These are phyloP conservation scores for Mycena sp. DNA, from an alignment of 1,284 basidiomycete genomes.

Conservation along the genomic window DNA sequence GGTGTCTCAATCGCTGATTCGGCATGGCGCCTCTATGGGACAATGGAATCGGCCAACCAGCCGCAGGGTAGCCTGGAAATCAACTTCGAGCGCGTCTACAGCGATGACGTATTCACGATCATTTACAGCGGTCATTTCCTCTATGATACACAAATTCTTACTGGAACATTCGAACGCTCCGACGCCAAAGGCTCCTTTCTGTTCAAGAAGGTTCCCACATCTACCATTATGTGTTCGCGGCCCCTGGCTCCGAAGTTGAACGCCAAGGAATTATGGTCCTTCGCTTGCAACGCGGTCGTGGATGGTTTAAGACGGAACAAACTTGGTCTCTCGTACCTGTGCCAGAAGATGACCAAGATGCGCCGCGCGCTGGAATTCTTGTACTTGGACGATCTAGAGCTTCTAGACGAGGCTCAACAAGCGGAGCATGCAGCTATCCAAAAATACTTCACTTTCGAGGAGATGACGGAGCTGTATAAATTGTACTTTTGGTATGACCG, in stretches of 20 bases:
- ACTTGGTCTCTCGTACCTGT: background rate
- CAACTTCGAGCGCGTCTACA: background rate
- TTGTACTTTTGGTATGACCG: slow-evolving; percentile 15
- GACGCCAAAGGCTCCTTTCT: background rate
- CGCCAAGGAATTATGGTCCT: background rate
- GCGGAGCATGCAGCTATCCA: slow-evolving; percentile 4
- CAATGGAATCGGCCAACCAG: background rate
- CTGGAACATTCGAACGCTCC: background rate
- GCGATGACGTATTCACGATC: background rate
- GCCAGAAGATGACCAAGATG: slow-evolving; percentile 4
- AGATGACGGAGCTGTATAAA: slow-evolving; percentile 10
- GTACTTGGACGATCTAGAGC: background rate
- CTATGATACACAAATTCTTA: background rate
- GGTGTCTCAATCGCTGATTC: background rate
- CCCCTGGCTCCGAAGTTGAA: background rate
- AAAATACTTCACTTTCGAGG: slow-evolving; percentile 2
- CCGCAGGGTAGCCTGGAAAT: background rate
- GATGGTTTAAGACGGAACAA: slow-evolving; percentile 3
- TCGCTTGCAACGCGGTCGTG: background rate
- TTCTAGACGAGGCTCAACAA: background rate
- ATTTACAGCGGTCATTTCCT: background rate
- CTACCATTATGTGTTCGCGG: background rate
- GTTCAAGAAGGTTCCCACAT: slow-evolving; percentile 1
- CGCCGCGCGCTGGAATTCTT: background rate
- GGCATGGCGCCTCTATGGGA: background rate